These are phyloP conservation scores for Adansonia digitata DNA, from an alignment of 345 rosid genomes.

Conservation along the genomic window DNA sequence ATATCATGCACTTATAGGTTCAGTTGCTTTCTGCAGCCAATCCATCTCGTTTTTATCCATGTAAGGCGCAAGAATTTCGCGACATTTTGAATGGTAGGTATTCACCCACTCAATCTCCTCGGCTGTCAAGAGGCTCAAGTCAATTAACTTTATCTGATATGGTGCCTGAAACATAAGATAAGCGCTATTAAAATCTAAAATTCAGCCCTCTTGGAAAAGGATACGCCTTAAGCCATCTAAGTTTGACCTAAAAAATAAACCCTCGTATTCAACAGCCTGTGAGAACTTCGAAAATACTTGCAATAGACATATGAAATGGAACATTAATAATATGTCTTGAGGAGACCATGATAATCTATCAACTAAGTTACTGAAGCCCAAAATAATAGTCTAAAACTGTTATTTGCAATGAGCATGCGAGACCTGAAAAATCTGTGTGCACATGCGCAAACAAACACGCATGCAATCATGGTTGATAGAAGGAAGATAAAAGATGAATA, in stretches of 20 bases:
- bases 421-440: neutral
- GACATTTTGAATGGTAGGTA: constrained; percentile 67
- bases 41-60: constrained; percentile 63
- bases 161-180: constrained; percentile 53
- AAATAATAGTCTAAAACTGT: neutral
- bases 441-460: no score
- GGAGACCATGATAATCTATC: neutral
- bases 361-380: neutral
- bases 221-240: neutral
- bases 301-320: neutral
- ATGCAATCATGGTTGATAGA: neutral
- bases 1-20: constrained; percentile 44
- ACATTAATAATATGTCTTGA: neutral
- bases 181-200: neutral
- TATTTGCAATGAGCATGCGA: neutral
- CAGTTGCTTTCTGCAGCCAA: constrained; percentile 90
- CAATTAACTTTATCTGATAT: constrained; percentile 77
- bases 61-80: constrained; percentile 56
- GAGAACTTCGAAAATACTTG: neutral
- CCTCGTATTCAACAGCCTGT: neutral
- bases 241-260: neutral
- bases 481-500: neutral
- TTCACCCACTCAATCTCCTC: constrained; percentile 82
- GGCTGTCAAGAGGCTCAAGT: constrained; percentile 41
- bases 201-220: neutral